phyloP scores from a whole-genome alignment of 1,284 basidiomycete genomes.

The Cryptococcus maquisensis region DNA sequence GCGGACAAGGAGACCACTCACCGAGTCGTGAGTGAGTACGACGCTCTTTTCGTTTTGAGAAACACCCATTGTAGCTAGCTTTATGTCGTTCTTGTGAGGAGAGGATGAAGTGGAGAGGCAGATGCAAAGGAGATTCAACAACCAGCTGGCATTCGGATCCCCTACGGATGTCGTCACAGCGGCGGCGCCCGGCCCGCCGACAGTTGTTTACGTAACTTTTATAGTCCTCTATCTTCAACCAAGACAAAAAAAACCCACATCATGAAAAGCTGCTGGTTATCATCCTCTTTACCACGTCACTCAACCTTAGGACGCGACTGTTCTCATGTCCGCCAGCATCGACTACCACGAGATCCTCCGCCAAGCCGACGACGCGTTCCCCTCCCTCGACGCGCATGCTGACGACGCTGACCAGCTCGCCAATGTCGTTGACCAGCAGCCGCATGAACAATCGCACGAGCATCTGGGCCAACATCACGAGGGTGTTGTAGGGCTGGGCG shows the following conservation, averaged over 20 bases:
- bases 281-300: conserved; percentile 7
- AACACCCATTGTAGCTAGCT: conserved; percentile 36
- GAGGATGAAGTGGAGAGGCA: background rate
- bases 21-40: conserved; percentile 36
- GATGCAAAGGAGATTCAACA: background rate
- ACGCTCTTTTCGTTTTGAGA: conserved; percentile 40
- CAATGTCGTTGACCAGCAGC: background rate
- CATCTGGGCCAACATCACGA: no score
- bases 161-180: background rate
- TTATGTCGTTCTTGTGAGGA: no score
- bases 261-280: background rate
- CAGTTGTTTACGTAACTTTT: conserved; percentile 2
- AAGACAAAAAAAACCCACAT: background rate
- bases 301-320: conserved; percentile 4
- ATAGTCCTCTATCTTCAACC: background rate
- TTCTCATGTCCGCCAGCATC: conserved; percentile 2
- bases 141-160: background rate
- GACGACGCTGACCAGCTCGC: no score
- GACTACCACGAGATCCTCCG: conserved; percentile 12
- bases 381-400: background rate
- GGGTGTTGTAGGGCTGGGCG: no score
- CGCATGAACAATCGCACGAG: background rate
- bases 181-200: background rate
- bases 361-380: conserved; percentile 10
- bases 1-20: conserved; percentile 13